Conservation (phyloP, 75 land plant genomes). For the Selaginella moellendorffii region DNA sequence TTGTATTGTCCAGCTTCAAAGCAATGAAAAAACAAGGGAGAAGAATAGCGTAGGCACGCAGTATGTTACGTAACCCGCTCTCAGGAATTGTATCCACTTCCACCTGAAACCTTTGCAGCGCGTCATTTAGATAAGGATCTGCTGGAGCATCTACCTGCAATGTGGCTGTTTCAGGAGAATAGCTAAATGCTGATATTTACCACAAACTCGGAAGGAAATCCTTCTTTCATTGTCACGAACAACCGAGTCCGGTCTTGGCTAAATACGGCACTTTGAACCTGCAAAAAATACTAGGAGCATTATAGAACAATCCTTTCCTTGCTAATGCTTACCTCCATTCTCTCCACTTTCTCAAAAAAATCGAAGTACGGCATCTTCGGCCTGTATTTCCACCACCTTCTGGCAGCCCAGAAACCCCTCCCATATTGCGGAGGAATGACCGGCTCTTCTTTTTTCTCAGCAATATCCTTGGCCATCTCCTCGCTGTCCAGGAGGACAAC, state of each 20-base stretch:
- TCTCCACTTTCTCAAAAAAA: slow-evolving; percentile 68
- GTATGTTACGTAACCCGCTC: slow-evolving; percentile 39
- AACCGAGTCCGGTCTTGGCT: slow-evolving; percentile 54
- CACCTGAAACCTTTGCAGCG: slow-evolving; percentile 47
- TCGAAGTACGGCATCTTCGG: slow-evolving; percentile 88
- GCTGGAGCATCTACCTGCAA: slow-evolving; percentile 88
- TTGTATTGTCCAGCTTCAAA: slow-evolving; percentile 13
- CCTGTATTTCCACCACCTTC: slow-evolving; percentile 93
- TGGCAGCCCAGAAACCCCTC: slow-evolving; percentile 67
- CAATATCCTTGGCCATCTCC: slow-evolving; percentile 51
- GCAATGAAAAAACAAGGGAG: slow-evolving; percentile 52
- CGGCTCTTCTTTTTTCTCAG: slow-evolving; percentile 37
- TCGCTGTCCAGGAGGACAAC: slow-evolving; percentile 52
- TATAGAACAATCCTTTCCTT: neutral
- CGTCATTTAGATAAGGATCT: slow-evolving; percentile 81
- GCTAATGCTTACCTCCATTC: slow-evolving; percentile 42
- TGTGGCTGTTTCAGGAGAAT: neutral
- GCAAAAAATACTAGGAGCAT: too few relatives aligned
- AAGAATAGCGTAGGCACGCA: slow-evolving; percentile 50
- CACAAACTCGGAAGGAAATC: slow-evolving; percentile 80
- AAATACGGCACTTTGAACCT: slow-evolving; percentile 88
- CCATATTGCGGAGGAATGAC: slow-evolving; percentile 13
- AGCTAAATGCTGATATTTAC: too few relatives aligned
- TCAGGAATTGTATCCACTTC: slow-evolving; percentile 63
- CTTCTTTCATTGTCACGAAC: slow-evolving; percentile 91